Evolutionary conservation across 176 grass and related monocot genomes (phyloP).

Genomic region (Poa pratensis): DNA sequence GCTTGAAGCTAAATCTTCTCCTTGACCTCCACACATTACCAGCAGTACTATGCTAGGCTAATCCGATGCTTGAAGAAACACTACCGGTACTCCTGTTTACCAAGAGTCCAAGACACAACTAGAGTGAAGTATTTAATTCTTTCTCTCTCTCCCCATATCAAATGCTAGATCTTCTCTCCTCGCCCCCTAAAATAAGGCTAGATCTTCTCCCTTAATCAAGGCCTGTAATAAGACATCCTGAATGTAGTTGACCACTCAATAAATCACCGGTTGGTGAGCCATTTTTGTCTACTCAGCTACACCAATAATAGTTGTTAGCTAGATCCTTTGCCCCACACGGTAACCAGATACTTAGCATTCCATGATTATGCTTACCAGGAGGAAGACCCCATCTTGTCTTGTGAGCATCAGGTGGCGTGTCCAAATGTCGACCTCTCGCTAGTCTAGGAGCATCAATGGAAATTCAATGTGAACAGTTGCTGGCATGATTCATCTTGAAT

Average conservation of each 20-base stretch:
- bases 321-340: constrained; percentile 38
- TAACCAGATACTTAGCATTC: constrained; percentile 10
- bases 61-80: constrained; percentile 29
- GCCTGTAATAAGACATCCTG: constrained; percentile 29
- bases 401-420: constrained; percentile 35
- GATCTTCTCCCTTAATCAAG: constrained; percentile 41
- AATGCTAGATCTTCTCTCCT: constrained; percentile 10
- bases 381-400: constrained; percentile 28
- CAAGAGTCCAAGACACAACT: constrained; percentile 5
- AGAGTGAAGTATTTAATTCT: constrained; percentile 23
- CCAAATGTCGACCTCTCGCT: constrained; percentile 39
- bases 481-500: constrained; percentile 2
- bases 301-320: constrained; percentile 36
- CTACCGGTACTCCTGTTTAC: neutral
- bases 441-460: neutral
- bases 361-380: constrained; percentile 9
- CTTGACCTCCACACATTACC: constrained; percentile 22
- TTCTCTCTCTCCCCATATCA: neutral
- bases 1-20: constrained; percentile 49
- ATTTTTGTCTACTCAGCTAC: constrained; percentile 36
- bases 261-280: constrained; percentile 43
- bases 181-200: neutral
- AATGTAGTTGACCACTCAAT: constrained; percentile 49
- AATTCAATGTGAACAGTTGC: neutral
- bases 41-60: constrained; percentile 13